Conservation (phyloP, 345 rosid species). For the Raphanus sativus region DNA sequence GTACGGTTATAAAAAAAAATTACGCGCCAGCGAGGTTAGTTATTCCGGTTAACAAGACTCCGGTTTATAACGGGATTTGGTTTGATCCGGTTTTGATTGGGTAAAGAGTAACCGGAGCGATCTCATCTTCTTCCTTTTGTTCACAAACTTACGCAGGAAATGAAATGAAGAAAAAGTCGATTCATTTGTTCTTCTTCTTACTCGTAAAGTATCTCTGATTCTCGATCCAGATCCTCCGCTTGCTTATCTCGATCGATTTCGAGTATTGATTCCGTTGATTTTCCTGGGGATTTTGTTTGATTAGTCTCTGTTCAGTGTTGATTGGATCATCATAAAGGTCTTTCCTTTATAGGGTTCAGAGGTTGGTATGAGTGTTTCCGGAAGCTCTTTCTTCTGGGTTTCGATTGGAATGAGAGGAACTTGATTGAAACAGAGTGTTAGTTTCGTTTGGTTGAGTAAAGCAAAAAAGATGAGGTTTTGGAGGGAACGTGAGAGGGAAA, state of each 20-base stretch:
- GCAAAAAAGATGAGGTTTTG: not conserved
- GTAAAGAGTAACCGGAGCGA: conserved; percentile 13
- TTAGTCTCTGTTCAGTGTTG: not conserved
- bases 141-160: not conserved
- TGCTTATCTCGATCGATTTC: not conserved
- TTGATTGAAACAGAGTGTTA: not conserved
- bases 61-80: not conserved
- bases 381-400: not conserved
- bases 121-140: not conserved
- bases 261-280: not conserved
- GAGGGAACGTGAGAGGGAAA: conserved; percentile 4
- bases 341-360: not conserved
- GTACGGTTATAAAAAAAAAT: no score
- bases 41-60: not conserved
- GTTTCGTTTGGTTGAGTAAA: not conserved
- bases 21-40: not conserved
- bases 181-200: not conserved
- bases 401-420: not conserved
- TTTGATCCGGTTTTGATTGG: not conserved
- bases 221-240: not conserved
- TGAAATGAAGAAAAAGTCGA: not conserved
- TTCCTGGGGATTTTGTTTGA: not conserved
- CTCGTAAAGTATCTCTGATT: not conserved
- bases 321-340: not conserved
- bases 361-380: not conserved